These are phyloP conservation scores for Balakata baccata DNA, from an alignment of 345 rosid species.

Conservation along the genomic window DNA sequence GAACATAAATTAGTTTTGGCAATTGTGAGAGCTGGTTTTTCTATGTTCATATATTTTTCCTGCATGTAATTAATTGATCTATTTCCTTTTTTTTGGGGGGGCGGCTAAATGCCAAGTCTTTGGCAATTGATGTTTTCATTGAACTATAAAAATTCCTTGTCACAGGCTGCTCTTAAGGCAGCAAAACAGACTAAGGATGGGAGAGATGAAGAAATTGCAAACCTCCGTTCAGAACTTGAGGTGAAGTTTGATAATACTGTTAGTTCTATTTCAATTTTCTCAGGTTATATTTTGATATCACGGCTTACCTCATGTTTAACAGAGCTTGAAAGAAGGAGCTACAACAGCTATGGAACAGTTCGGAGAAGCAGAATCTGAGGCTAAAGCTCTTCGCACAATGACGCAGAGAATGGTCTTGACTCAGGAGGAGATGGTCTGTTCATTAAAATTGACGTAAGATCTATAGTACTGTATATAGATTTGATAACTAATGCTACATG, in stretches of 20 bases:
- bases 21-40: slow-evolving; percentile 11
- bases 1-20: background rate
- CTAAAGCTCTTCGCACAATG: slow-evolving; percentile 20
- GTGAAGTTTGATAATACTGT: slow-evolving; percentile 37
- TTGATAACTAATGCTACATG: slow-evolving; percentile 37
- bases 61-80: background rate
- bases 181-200: slow-evolving; percentile 70
- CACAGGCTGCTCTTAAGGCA: slow-evolving; percentile 88
- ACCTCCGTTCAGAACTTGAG: slow-evolving; percentile 76
- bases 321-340: slow-evolving; percentile 27
- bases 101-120: background rate
- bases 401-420: slow-evolving; percentile 28
- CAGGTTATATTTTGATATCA: background rate
- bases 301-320: slow-evolving; percentile 12
- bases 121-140: background rate
- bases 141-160: slow-evolving; percentile 19
- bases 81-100: too few relatives aligned
- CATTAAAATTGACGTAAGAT: background rate
- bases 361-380: slow-evolving; percentile 17
- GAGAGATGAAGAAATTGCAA: slow-evolving; percentile 66
- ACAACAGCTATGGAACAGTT: slow-evolving; percentile 22
- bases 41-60: background rate
- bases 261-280: slow-evolving; percentile 3
- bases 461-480: background rate
- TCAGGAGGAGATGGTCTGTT: slow-evolving; percentile 32